phyloP scores from a whole-genome alignment of 768 basidiomycete species.

The Chalciporus piperatus region DNA sequence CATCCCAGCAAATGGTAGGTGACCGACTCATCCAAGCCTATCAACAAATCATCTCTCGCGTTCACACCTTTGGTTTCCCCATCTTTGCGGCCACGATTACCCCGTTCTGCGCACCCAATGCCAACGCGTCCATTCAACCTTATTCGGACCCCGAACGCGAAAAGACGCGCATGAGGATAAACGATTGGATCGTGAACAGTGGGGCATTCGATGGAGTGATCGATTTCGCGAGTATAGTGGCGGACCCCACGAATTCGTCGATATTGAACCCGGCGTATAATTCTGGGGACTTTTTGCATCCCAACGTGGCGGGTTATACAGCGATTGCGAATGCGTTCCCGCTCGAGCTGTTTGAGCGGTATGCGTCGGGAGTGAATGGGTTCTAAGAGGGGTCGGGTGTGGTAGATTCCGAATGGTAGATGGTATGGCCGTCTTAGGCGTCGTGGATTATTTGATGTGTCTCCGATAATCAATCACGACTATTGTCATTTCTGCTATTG shows the following conservation, averaged over 20 bases:
- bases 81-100: conserved; percentile 7
- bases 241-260: conserved; percentile 5
- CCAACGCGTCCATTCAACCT: neutral
- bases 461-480: neutral
- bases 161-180: conserved; percentile 1
- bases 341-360: neutral
- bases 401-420: neutral
- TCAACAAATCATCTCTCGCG: neutral
- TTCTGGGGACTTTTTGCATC: conserved; percentile 2
- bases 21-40: conserved; percentile 7
- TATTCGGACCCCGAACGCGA: neutral
- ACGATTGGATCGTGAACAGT: conserved; percentile 1
- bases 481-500: neutral
- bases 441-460: neutral
- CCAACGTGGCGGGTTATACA: conserved; percentile 4
- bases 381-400: neutral
- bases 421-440: neutral
- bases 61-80: conserved; percentile 1
- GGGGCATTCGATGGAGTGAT: conserved; percentile 2
- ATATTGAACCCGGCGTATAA: neutral
- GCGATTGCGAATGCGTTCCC: conserved; percentile 1
- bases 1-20: neutral
- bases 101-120: neutral
- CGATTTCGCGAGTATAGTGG: conserved; percentile 8
- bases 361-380: neutral